Percentiles rank a stretch among this genome's conserved stretches.
These are phyloP conservation scores for Sicyos edulis DNA, from an alignment of 306 rosid genomes.

Conservation along the genomic window DNA sequence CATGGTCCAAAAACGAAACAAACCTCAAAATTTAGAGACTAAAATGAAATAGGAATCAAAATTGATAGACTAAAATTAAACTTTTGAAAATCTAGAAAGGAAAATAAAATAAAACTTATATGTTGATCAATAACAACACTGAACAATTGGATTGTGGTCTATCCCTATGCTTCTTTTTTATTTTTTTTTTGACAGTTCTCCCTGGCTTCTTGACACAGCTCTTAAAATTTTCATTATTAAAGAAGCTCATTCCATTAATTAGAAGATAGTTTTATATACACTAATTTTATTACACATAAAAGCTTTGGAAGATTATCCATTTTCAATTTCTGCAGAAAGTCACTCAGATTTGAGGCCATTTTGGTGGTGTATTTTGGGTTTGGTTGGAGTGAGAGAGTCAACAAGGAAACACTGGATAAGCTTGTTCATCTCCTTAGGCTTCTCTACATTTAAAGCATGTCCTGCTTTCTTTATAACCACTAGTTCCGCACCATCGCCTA, in stretches of 20 bases:
- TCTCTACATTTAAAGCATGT: slow-evolving; percentile 75
- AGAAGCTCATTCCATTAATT: neutral
- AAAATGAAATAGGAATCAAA: no score
- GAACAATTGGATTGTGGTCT: neutral
- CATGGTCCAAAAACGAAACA: no score
- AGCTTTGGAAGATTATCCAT: neutral
- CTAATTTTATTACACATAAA: neutral
- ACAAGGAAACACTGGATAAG: slow-evolving; percentile 54
- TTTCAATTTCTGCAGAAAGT: slow-evolving; percentile 11
- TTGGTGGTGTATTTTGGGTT: slow-evolving; percentile 25
- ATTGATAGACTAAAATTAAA: no score
- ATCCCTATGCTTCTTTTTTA: no score
- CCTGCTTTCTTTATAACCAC: slow-evolving; percentile 72
- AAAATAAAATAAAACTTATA: no score
- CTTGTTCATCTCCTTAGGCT: slow-evolving; percentile 57
- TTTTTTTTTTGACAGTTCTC: no score
- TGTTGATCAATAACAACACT: neutral
- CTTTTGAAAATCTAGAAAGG: no score
- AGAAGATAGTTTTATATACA: neutral
- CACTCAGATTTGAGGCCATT: slow-evolving; percentile 53
- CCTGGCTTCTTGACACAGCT: neutral
- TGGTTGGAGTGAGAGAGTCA: slow-evolving; percentile 29
- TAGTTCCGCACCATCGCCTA: slow-evolving; percentile 61
- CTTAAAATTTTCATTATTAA: neutral
- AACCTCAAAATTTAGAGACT: no score